Evolutionary conservation across 2,329 filamentous ascomycete species (phyloP).

Genomic region (Botrytis aclada): DNA sequence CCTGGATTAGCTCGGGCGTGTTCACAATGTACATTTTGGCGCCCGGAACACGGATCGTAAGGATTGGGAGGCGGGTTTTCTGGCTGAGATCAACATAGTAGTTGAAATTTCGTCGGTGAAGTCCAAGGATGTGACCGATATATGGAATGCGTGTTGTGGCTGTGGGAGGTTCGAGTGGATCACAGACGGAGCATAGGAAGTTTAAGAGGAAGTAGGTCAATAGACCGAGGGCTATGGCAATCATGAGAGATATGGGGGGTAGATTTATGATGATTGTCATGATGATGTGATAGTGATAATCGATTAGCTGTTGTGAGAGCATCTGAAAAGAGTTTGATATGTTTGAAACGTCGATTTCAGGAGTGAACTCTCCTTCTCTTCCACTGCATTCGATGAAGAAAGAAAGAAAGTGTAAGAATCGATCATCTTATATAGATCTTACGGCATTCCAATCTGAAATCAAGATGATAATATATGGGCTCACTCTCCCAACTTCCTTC

Average conservation of each 20-base stretch:
- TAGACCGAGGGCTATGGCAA: neutral
- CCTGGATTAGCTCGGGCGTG: slow-evolving; percentile 39
- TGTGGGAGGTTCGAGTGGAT: neutral
- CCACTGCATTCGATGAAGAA: neutral
- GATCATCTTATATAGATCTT: neutral
- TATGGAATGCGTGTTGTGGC: slow-evolving; percentile 16
- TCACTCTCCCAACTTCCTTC: neutral
- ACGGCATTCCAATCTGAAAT: neutral
- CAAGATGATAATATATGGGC: neutral
- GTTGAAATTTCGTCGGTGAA: slow-evolving; percentile 16
- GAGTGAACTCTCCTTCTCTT: too few species aligned
- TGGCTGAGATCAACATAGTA: slow-evolving; percentile 22
- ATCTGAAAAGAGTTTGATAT: neutral
- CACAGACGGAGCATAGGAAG: neutral
- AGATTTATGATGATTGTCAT: neutral
- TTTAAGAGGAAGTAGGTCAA: neutral
- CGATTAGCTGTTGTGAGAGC: neutral
- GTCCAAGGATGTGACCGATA: slow-evolving; percentile 18
- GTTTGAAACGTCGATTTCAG: neutral
- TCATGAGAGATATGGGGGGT: too few species aligned
- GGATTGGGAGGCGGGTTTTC: slow-evolving; percentile 37
- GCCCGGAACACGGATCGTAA: slow-evolving; percentile 43
- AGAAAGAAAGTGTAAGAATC: neutral
- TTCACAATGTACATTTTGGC: slow-evolving; percentile 45
- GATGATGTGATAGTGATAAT: neutral